Evolutionary conservation across 1,139 yeast species (phyloP), one percentile per base, ranked within the genome.

Genomic region (Debaryomycetaceae sp.): DNA sequence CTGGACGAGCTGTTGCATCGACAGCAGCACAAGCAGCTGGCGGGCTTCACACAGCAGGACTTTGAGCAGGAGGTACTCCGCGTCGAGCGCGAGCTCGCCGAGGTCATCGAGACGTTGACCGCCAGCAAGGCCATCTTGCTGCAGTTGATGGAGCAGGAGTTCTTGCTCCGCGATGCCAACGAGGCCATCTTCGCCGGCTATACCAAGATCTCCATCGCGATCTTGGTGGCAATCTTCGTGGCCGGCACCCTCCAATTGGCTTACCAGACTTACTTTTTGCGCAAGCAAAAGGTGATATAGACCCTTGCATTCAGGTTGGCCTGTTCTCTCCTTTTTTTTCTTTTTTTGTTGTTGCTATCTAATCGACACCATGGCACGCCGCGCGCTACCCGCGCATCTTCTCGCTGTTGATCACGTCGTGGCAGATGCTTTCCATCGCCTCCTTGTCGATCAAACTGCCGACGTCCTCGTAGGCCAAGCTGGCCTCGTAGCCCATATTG

Each of bases 401-500:
- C 46, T 83, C 91, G 33, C 65, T 71, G 33, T 74, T 77, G n/a
- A 84, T 65, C 6, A 84, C 78, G 44, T 84, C 93, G 33, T 74
- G 70, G 27, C 95, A 89, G 21, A 89, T 67, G 6, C 72, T 61
- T 35, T 77, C 82, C 78, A 83, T 86, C 10, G 72, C 76, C 23
- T 83, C 94, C 41, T 74, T 77, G 39, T 79, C 88, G 19, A 85
- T 76, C 48, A 91, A 63, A 32, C 74, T 73, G 10, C 94, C 95
- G 2, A 82, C 76, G 40, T 78, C 75, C 8, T 77, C 75, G 49
- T 78, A 84, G 4, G 80, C 83, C 65, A 85, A 67, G 58, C 95
- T 83, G 12, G 95, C 89, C 49, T 91, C 97, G 54, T 89, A 91
- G 0, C 93, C 94, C 51, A 79, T 72, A 13, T 76, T 70, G 13